Conservation (phyloP, 108 stramenopile genomes). For the Nannochloropsis granulata region DNA sequence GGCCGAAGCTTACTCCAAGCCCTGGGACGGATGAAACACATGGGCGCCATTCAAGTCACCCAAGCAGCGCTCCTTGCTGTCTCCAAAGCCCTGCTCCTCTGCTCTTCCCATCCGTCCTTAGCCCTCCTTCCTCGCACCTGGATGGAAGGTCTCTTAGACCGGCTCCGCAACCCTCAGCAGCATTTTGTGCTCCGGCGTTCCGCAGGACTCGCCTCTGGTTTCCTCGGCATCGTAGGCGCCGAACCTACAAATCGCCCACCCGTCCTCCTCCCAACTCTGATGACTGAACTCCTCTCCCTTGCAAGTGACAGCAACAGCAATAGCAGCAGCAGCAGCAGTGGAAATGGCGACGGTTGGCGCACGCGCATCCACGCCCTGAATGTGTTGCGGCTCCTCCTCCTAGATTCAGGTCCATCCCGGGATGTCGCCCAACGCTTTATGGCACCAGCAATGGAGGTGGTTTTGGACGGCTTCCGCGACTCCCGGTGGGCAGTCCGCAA, state of each 20-base stretch:
- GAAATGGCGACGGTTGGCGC: not conserved
- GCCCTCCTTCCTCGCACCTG: not conserved
- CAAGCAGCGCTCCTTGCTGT: not conserved
- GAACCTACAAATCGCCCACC: not conserved
- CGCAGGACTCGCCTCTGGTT: not conserved
- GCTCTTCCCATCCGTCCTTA: not conserved
- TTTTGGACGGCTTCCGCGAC: not conserved
- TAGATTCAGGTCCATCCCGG: not conserved
- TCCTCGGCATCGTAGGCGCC: not conserved
- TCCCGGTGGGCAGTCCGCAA: not conserved
- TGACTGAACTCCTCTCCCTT: not conserved
- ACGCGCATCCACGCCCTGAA: not conserved
- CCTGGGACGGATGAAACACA: not conserved
- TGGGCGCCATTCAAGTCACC: not conserved
- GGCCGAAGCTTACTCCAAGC: not conserved
- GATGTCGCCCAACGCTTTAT: not conserved
- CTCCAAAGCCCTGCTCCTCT: not conserved
- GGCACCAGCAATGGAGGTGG: not conserved
- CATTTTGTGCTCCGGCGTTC: not conserved
- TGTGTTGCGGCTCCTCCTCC: not conserved
- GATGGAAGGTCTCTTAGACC: not conserved
- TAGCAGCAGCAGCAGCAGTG: not conserved
- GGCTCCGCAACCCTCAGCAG: not conserved
- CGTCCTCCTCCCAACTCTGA: not conserved
- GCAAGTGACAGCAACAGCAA: not conserved